Conservation (phyloP, 768 basidiomycete species). For the Leucogyrophana mollusca region DNA sequence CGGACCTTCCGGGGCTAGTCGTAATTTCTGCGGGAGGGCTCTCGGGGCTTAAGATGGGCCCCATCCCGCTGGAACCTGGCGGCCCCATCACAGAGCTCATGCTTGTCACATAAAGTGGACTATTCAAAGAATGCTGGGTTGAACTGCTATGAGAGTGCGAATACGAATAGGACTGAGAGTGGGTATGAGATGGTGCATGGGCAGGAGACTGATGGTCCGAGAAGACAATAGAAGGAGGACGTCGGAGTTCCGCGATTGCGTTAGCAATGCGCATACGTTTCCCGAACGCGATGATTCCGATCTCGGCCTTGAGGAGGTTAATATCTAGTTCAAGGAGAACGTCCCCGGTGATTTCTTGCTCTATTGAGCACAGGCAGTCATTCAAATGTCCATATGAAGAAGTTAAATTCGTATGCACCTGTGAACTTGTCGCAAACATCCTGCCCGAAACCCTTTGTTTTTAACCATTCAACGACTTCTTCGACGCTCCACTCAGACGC, state of each 20-base stretch:
- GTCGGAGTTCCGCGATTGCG: slow-evolving; percentile 84
- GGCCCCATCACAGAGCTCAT: slow-evolving; percentile 27
- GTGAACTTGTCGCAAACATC: slow-evolving; percentile 83
- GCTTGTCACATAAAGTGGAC: slow-evolving; percentile 31
- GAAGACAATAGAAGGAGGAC: slow-evolving; percentile 63
- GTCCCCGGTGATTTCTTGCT: slow-evolving; percentile 99
- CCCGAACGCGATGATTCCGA: slow-evolving; percentile 92
- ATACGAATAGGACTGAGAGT: slow-evolving; percentile 30
- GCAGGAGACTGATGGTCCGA: slow-evolving; percentile 41
- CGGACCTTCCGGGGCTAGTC: slow-evolving; percentile 8
- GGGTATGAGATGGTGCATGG: slow-evolving; percentile 31
- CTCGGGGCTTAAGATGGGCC: slow-evolving; percentile 27
- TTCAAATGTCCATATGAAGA: neutral
- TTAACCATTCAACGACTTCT: slow-evolving; percentile 89
- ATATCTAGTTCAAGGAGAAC: slow-evolving; percentile 93
- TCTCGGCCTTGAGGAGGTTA: slow-evolving; percentile 87
- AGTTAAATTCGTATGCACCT: slow-evolving; percentile 41
- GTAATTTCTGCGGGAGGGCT: slow-evolving; percentile 25
- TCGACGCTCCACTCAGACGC: slow-evolving; percentile 83
- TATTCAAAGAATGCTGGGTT: slow-evolving; percentile 43
- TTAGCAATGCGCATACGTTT: slow-evolving; percentile 93
- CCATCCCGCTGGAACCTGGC: slow-evolving; percentile 20
- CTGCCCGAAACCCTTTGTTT: slow-evolving; percentile 79
- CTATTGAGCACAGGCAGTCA: slow-evolving; percentile 36
- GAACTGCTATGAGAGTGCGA: slow-evolving; percentile 38